Base-by-base conservation (phyloP, 345 rosid genomes). In the Lepidium aucheri region DNA sequence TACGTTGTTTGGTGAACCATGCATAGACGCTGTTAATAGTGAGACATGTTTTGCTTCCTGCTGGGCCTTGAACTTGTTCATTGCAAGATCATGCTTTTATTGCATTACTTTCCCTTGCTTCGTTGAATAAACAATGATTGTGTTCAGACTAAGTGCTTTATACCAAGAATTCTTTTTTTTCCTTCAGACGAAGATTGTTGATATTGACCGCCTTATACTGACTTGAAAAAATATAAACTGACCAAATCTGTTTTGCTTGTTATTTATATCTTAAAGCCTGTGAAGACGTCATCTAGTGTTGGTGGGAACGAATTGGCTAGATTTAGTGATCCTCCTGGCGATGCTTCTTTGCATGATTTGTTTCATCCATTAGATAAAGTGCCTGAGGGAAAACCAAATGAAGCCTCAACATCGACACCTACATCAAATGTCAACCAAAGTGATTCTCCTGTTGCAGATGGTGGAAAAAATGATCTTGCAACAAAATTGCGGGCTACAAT, bases 301-400 rank as follows among this genome's bases (percentile, higher is more conserved):
- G 83, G 85, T 60, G 84, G 85, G 45, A 87, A 83, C 69, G 99
- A 84, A 75, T 84, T 90, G 64, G 83, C 85, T 80, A 90, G 86
- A 74, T 90, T 88, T 77, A 90, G 96, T 70, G 97, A 94, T 68
- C 77, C 96, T 73, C 97, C 97, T 5, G 95, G 90, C 69, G 99
- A 90, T 88, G 99, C 96, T 69, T 86, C 87, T 53, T 78, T 94
- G 82, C 97, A 90, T 69, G 99, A 90, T 85, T 79, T 90, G 72
- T 93, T 93, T 83, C 99, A 83, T 70, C 91, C 97, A 14, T 36
- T 81, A 73, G 91, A 88, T 68, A 94, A 80, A 74, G 70, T 57
- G 57, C 26, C 76, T 10, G 87, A 82, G 75, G 83, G 78, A 67
- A 82, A 63, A 50, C 74, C 76, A 36, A 74, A 82, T 70, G 95